Evolutionary conservation across 352 stramenopile genomes (phyloP), one percentile per base, ranked within the genome.

Genomic region (Pythium aristosporum): DNA sequence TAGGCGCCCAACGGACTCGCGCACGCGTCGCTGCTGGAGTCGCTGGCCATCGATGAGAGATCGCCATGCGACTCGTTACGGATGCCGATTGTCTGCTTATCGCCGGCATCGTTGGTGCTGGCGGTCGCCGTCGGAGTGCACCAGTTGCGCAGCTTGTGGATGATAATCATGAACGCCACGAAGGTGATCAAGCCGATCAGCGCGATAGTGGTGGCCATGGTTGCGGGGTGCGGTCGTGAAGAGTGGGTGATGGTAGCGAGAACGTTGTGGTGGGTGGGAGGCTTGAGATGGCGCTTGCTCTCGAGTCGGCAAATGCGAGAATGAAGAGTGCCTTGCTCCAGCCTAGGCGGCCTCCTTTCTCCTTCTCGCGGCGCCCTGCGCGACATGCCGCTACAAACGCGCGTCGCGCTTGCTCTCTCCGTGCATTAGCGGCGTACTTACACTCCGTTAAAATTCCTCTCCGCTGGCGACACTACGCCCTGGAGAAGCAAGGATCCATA

Each of bases 141-240:
- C 30, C 59, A 39, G 8, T 39, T 51, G 16, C 44, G 16, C 20
- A 65, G 16, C n/a, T 61, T 69, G 34, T 69, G 63, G 28, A 69
- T 11, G 48, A 65, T 52, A 49, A 61, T 46, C 63, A 69, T 69
- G 50, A 56, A 36, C 39, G 61, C 18, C 20, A 58, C 30, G 21
- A 68, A 68, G 7, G n/a, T 18, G 21, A 23, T 42, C 0, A 69
- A 15, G 0, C 23, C 16, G 25, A 60, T 42, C 18, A 65, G 6
- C 1, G 20, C 42, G 32, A 69, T 44, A 5, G 43, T 51, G 8
- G n/a, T 4, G 11, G 43, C 41, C 63, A 69, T 69, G 23, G 25
- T 63, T 36, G 21, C 9, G n/a, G 25, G 21, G 15, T 18, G 39
- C 12, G 18, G 13, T 30, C 25, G 25, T 30, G 25, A 34, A 36